These are phyloP conservation scores for Acanthamoeba culbertsoni DNA, from an alignment of 208 protist genomes.

Conservation along the genomic window DNA sequence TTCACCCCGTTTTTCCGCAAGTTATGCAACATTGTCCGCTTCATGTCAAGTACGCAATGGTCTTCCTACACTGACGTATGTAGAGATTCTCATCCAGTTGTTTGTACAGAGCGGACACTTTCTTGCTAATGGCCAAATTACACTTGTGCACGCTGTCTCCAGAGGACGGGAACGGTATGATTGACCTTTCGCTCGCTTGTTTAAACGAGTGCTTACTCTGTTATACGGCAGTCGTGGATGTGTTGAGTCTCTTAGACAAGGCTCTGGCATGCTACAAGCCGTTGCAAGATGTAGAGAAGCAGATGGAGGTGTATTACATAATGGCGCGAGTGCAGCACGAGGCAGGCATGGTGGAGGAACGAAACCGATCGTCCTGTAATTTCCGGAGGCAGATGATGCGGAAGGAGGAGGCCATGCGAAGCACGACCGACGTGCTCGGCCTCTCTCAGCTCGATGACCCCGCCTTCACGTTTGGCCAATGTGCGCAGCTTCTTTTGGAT, in stretches of 20 bases:
- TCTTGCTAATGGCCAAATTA: constrained; percentile 26
- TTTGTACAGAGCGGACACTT: neutral
- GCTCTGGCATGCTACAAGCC: neutral
- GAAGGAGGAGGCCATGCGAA: neutral
- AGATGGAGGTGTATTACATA: constrained; percentile 18
- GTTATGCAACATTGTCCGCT: constrained; percentile 50
- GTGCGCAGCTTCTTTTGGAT: neutral
- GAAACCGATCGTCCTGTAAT: neutral
- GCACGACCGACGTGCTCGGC: neutral
- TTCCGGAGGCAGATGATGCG: neutral
- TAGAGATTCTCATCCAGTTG: neutral
- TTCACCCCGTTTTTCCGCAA: neutral
- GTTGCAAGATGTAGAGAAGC: constrained; percentile 13
- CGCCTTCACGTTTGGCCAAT: neutral
- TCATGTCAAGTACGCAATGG: neutral
- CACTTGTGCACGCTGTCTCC: neutral
- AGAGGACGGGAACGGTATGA: neutral
- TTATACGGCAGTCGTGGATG: neutral
- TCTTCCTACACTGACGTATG: neutral
- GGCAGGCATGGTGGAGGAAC: neutral
- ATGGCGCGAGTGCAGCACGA: constrained; percentile 17
- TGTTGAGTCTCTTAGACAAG: neutral
- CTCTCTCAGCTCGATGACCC: constrained; percentile 13
- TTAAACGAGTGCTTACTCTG: neutral
- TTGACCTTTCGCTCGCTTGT: neutral